Conservation (phyloP, 2,329 filamentous ascomycete genomes). For the Clonostachys chloroleuca region DNA sequence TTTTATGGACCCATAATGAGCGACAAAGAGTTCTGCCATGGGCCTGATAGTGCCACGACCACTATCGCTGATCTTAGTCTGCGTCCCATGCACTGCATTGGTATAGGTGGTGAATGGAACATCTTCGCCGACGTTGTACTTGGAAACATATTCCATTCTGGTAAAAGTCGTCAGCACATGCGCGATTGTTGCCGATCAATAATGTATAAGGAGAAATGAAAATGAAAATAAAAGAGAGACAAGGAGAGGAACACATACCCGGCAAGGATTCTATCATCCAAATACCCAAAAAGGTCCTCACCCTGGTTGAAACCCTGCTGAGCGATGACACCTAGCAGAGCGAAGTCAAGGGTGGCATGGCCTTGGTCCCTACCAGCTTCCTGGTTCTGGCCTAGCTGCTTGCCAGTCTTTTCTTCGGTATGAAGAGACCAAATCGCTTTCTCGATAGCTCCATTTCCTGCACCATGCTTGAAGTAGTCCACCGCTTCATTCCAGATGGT, state of each 20-base stretch:
- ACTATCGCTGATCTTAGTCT: constrained; percentile 21
- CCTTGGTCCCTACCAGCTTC: constrained; percentile 31
- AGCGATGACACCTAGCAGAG: constrained; percentile 29
- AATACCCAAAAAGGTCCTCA: constrained; percentile 25
- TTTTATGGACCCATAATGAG: constrained; percentile 30
- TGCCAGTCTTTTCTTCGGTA: constrained; percentile 16
- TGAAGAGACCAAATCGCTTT: constrained; percentile 22
- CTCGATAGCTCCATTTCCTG: constrained; percentile 27
- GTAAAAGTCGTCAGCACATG: background rate
- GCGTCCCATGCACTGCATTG: constrained; percentile 26
- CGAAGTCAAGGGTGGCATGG: constrained; percentile 31
- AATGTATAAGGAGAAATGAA: too few relatives aligned
- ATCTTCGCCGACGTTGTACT: constrained; percentile 34
- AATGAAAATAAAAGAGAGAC: background rate
- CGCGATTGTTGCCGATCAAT: too few relatives aligned
- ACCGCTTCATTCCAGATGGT: constrained; percentile 31
- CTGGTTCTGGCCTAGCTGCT: constrained; percentile 13
- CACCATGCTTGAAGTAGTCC: constrained; percentile 30
- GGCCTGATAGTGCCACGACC: constrained; percentile 27
- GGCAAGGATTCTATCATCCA: constrained; percentile 23
- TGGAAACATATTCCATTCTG: constrained; percentile 27
- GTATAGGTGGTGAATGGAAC: constrained; percentile 34
- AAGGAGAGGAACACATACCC: constrained; percentile 11
- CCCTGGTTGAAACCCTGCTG: constrained; percentile 37
- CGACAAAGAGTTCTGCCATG: constrained; percentile 29